Evolutionary conservation across 257 asterid genomes (phyloP).

Genomic region (Rubia yunnanensis): DNA sequence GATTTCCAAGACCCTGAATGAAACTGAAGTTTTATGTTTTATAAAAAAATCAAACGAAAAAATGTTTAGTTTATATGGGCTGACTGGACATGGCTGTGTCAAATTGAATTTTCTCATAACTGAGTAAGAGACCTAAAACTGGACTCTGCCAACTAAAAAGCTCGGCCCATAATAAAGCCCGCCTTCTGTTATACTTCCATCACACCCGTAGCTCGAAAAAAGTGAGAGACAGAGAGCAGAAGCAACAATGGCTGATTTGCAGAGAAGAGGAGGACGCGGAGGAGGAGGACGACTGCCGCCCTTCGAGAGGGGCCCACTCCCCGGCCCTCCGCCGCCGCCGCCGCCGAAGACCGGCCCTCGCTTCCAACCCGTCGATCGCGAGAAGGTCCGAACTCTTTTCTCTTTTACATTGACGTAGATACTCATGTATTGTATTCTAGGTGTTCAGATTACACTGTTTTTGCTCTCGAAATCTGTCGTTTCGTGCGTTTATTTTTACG

Average conservation of each 20-base stretch:
- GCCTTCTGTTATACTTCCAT: background rate
- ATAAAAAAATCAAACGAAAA: no score
- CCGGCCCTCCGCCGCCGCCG: slow-evolving; percentile 24
- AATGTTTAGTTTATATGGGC: no score
- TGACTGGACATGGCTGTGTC: background rate
- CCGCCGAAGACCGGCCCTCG: slow-evolving; percentile 32
- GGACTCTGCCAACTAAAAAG: background rate
- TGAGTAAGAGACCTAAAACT: background rate
- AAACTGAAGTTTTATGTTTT: no score
- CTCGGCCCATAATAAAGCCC: background rate
- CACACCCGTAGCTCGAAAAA: background rate
- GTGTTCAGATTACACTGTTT: background rate
- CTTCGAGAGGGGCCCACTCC: slow-evolving; percentile 53
- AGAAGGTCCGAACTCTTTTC: slow-evolving; percentile 40
- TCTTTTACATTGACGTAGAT: background rate
- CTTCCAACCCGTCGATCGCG: slow-evolving; percentile 59
- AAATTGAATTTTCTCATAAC: background rate
- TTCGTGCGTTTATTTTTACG: background rate
- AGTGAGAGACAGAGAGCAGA: slow-evolving; percentile 1
- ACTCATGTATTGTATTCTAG: background rate
- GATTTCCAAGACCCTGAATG: no score
- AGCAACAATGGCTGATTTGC: slow-evolving; percentile 42
- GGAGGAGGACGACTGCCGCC: slow-evolving; percentile 45
- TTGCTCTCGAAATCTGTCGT: background rate
- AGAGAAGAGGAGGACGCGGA: slow-evolving; percentile 26